Conservation (phyloP, 192 early-diverging fungal genomes). For the Backusella psychrophila region DNA sequence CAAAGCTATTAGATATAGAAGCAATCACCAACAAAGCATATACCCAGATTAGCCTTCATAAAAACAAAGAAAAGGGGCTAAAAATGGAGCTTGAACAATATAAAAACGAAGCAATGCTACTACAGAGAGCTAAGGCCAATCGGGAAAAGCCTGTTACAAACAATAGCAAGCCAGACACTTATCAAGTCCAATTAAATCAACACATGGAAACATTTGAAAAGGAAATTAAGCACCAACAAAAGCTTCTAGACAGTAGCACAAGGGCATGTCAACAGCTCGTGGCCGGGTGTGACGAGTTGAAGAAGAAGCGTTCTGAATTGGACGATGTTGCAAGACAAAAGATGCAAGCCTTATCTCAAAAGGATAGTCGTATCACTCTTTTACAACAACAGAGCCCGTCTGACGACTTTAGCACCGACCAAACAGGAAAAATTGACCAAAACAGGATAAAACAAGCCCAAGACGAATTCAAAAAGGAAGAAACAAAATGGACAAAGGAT, state of each 20-base stretch:
- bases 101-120: constrained; percentile 13
- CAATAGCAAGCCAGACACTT: constrained; percentile 20
- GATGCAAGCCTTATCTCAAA: constrained; percentile 31
- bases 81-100: constrained; percentile 31
- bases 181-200: constrained; percentile 28
- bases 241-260: constrained; percentile 15
- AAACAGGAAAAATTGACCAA: background rate
- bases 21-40: constrained; percentile 28
- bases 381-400: constrained; percentile 29
- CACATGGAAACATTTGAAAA: constrained; percentile 30
- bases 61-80: constrained; percentile 18
- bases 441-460: background rate
- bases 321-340: constrained; percentile 38
- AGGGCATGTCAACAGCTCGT: constrained; percentile 12
- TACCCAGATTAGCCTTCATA: background rate
- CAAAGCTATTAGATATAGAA: constrained; percentile 1
- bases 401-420: background rate
- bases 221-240: constrained; percentile 32
- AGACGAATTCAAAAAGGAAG: background rate
- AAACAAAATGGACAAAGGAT: constrained; percentile 21
- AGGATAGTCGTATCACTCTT: constrained; percentile 29
- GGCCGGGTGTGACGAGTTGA: constrained; percentile 3
- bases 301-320: constrained; percentile 12
- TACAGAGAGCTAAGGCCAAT: constrained; percentile 27
- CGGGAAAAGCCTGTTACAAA: constrained; percentile 38